Base-by-base conservation (phyloP, 768 basidiomycete species). In the Suillus sp. region DNA sequence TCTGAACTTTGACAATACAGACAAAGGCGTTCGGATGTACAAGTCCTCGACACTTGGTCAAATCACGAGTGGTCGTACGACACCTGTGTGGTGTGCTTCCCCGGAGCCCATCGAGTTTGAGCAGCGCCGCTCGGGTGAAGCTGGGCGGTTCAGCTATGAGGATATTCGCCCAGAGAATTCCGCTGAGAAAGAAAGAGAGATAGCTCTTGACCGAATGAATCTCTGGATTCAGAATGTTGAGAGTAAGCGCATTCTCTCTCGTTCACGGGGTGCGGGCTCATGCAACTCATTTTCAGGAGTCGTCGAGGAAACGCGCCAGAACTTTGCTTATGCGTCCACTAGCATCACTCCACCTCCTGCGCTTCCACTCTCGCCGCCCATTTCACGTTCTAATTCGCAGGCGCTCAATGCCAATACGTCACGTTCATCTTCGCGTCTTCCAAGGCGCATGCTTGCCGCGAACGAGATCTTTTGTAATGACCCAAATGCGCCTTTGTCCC, bases 211-310 rank as follows among this genome's bases (percentile, higher is more conserved):
- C 67, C 80, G 92, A 59, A 87, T 94, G 89, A 83, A 86, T 1
- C 77, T 89, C 59, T 94, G 93, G 93, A 89, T 92, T 76, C 84
- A 84, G 67, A 91, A 86, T 63, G 90, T 93, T 18, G 92, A 94
- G 76, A 89, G 92, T 93, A 73, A 71, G 91, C 84, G 10, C 40
- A 38, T 35, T 4, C 4, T 37, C 4, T 42, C 27, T 63, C 53
- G 11, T 25, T 40, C 1, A 35, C 27, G 27, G 5, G 18, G n/a
- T 68, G 50, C 60, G 60, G 43, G 69, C 53, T 64, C 16, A 60
- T 62, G 38, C n/a, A 58, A 65, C 14, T 43, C 7, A 34, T 35
- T 53, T 66, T 57, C 73, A 93, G 92, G 85, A 78, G 91, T 93
- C 18, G 89, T 93, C 8, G 89, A 92, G 70, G 93, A 93, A 68